These are phyloP conservation scores for Pythium diclinum DNA, from an alignment of 352 stramenopile genomes.

Conservation along the genomic window DNA sequence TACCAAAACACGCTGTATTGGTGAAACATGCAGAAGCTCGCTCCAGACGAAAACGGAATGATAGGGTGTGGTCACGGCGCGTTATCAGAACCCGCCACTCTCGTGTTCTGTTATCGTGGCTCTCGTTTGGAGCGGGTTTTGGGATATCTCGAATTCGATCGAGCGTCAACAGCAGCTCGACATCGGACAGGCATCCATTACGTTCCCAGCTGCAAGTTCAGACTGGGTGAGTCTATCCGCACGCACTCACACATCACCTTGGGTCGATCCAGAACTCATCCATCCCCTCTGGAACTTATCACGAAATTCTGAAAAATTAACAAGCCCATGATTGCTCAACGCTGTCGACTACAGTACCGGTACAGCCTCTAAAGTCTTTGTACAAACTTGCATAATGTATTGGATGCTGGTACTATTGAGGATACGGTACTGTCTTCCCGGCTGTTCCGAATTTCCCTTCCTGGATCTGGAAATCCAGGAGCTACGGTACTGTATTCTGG, in stretches of 20 bases:
- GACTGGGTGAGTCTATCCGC: background rate
- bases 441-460: conserved; percentile 2
- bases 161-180: background rate
- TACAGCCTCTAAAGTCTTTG: background rate
- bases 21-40: too few species aligned
- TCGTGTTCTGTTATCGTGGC: too few species aligned
- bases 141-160: background rate
- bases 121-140: too few species aligned
- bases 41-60: too few species aligned
- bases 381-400: background rate
- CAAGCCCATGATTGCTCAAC: background rate
- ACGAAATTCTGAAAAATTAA: background rate
- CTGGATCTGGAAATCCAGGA: background rate
- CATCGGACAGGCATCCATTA: conserved; percentile 1
- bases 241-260: background rate
- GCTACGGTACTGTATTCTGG: background rate
- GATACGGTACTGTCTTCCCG: background rate
- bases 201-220: conserved; percentile 4
- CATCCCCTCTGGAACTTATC: background rate
- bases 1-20: too few species aligned
- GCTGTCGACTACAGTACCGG: background rate
- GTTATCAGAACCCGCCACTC: too few species aligned
- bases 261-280: conserved; percentile 4
- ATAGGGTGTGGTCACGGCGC: too few species aligned
- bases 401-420: background rate